Percentiles rank a stretch among this genome's conserved stretches.
Conservation (phyloP, 2,329 filamentous ascomycete species). For the Ceratocystis colombiana region DNA sequence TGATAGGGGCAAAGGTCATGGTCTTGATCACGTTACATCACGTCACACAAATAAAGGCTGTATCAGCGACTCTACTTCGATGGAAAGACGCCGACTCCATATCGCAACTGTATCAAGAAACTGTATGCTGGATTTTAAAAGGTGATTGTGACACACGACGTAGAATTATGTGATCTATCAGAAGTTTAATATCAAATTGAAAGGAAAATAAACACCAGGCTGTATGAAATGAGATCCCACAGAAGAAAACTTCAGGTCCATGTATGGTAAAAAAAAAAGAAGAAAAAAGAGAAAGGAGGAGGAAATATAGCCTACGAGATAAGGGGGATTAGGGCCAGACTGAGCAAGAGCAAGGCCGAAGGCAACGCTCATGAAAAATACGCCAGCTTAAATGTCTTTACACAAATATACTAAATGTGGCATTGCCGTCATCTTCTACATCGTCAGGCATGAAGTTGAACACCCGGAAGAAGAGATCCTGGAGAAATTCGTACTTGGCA, state of each 20-base stretch:
- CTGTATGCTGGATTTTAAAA: not conserved
- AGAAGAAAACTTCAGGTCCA: not conserved
- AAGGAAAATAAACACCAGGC: slow-evolving; percentile 10
- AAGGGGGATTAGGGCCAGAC: no score
- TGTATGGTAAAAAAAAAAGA: no score
- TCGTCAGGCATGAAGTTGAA: slow-evolving; percentile 80
- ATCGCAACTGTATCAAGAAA: not conserved
- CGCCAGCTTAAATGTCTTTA: slow-evolving; percentile 29
- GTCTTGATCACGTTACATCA: no score
- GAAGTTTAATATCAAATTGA: not conserved
- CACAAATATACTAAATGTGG: slow-evolving; percentile 46
- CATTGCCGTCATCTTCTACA: slow-evolving; percentile 47
- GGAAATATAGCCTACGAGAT: no score
- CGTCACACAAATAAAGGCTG: not conserved
- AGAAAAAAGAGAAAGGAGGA: not conserved
- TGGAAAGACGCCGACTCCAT: not conserved
- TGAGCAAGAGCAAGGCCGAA: not conserved
- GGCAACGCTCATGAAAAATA: not conserved
- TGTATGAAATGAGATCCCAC: slow-evolving; percentile 11
- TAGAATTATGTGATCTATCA: not conserved
- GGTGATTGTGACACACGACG: not conserved
- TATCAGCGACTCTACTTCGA: not conserved
- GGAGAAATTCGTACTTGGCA: slow-evolving; percentile 66
- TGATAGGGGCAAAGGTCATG: no score
- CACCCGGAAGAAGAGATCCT: slow-evolving; percentile 72